Conservation (phyloP, 371 early-diverging fungal genomes). For the Edhazardia aedis region DNA sequence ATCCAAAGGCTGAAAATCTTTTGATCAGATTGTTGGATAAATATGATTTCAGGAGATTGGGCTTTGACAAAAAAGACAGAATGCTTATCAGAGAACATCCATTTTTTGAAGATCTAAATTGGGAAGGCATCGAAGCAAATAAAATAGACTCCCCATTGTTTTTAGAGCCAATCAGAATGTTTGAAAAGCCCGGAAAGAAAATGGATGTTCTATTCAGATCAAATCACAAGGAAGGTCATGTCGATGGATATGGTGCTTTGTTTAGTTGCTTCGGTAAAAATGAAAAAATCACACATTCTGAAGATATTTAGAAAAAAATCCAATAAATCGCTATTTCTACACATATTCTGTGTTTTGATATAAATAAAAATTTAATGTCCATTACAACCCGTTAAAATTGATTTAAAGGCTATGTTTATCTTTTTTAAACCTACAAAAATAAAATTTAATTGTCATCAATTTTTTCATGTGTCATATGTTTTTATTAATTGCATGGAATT, state of each 20-base stretch:
- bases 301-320: too few relatives aligned
- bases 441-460: too few relatives aligned
- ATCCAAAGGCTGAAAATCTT: conserved; percentile 14
- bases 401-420: too few relatives aligned
- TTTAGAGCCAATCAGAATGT: background rate
- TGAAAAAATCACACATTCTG: too few relatives aligned
- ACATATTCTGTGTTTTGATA: too few relatives aligned
- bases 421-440: too few relatives aligned
- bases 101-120: conserved; percentile 28
- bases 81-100: conserved; percentile 18
- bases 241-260: conserved; percentile 34
- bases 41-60: conserved; percentile 7
- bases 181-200: conserved; percentile 1
- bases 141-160: conserved; percentile 20
- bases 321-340: too few relatives aligned
- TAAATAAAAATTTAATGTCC: too few relatives aligned
- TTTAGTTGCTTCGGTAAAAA: conserved; percentile 19
- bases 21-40: conserved; percentile 13
- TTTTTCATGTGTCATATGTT: too few relatives aligned
- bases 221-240: conserved; percentile 13
- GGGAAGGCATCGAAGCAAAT: conserved; percentile 9
- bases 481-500: too few relatives aligned
- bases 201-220: conserved; percentile 16
- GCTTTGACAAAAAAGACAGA: conserved; percentile 1
- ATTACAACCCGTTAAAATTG: too few relatives aligned